These are phyloP conservation scores for Cladosporium sp. DNA, from an alignment of 2,329 filamentous ascomycete species.

Conservation along the genomic window DNA sequence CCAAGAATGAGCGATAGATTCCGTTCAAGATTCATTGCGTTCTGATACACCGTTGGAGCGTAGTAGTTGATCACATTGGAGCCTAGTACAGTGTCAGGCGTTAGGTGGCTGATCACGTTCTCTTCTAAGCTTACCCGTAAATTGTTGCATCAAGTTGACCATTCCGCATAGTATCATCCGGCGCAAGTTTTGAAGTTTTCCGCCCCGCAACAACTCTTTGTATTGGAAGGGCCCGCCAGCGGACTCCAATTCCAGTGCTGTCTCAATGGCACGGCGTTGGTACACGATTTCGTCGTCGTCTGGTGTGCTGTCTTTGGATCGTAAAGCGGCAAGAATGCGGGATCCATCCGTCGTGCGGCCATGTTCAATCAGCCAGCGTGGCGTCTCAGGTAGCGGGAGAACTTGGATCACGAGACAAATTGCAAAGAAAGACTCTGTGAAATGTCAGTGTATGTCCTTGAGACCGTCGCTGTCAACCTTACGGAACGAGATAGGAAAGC, in stretches of 20 bases:
- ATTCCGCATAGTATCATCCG: constrained; percentile 30
- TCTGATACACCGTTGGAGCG: constrained; percentile 34
- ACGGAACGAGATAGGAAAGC: not conserved
- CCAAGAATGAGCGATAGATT: constrained; percentile 50
- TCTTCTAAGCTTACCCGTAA: constrained; percentile 22
- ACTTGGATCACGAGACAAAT: not conserved
- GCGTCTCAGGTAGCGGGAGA: constrained; percentile 30
- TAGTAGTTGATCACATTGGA: constrained; percentile 38
- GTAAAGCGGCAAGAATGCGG: not conserved
- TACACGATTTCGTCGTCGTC: constrained; percentile 24
- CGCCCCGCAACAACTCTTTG: constrained; percentile 32
- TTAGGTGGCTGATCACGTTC: not conserved
- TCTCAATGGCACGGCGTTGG: constrained; percentile 27
- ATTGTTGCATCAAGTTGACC: constrained; percentile 34
- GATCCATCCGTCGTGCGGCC: constrained; percentile 22
- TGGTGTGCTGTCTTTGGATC: not conserved
- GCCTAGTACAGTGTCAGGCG: not conserved
- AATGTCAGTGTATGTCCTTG: not conserved
- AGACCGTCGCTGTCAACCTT: not conserved
- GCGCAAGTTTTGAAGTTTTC: constrained; percentile 27
- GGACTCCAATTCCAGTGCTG: constrained; percentile 26
- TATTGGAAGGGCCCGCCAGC: constrained; percentile 31
- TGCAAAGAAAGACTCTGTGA: not conserved
- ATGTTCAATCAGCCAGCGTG: constrained; percentile 32
- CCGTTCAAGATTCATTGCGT: constrained; percentile 35